These are phyloP conservation scores for Excoecaria cochinchinensis DNA, from an alignment of 345 rosid species.

Conservation along the genomic window DNA sequence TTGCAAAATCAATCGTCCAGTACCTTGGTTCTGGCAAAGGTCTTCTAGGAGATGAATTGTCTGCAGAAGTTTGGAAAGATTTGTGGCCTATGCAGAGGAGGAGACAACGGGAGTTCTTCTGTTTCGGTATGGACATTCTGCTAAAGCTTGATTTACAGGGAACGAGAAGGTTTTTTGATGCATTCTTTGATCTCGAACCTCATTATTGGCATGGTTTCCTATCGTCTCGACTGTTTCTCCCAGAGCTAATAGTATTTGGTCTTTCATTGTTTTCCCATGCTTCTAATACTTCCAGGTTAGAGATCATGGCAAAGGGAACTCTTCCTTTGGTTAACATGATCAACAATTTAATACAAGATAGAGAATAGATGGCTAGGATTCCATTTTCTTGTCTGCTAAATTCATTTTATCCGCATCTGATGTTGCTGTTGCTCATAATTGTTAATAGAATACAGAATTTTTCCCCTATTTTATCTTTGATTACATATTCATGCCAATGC, in stretches of 20 bases:
- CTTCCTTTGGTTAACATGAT: constrained; percentile 82
- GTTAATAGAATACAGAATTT: not conserved
- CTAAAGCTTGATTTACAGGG: constrained; percentile 80
- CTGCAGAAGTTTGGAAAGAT: constrained; percentile 84
- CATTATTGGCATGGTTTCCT: constrained; percentile 95
- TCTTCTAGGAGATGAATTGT: constrained; percentile 54
- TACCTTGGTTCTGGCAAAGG: constrained; percentile 54
- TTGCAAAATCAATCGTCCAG: constrained; percentile 73
- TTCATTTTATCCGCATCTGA: not conserved
- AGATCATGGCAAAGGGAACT: constrained; percentile 96
- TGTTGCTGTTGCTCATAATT: not conserved
- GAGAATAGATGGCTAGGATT: constrained; percentile 45
- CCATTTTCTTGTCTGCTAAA: constrained; percentile 17
- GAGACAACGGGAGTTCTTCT: constrained; percentile 97
- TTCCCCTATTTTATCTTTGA: not conserved
- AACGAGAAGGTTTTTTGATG: constrained; percentile 89
- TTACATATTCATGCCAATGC: not conserved
- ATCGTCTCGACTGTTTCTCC: constrained; percentile 88
- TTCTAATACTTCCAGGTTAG: constrained; percentile 83
- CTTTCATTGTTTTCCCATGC: constrained; percentile 80
- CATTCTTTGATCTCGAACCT: constrained; percentile 79
- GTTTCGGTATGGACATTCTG: constrained; percentile 97
- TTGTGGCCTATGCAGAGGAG: constrained; percentile 93
- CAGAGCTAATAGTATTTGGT: constrained; percentile 74
- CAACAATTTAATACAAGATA: constrained; percentile 71